These are phyloP conservation scores for Prototheca wickerhamii DNA, from an alignment of 163 green algal species.

Conservation along the genomic window DNA sequence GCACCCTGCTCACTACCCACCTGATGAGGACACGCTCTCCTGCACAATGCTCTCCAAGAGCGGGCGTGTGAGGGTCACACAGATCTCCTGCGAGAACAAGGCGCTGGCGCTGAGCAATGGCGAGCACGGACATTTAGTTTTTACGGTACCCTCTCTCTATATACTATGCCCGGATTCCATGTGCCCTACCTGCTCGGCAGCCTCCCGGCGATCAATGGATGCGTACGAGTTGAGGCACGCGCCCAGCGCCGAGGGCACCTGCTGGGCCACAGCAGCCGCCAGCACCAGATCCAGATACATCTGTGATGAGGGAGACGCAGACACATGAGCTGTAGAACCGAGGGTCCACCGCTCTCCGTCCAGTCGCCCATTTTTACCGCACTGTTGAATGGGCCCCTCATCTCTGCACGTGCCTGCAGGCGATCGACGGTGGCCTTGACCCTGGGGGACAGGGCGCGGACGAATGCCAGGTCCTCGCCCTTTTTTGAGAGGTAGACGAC, in stretches of 20 bases:
- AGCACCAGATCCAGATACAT: conserved; percentile 29
- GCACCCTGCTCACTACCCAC: no score
- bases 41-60: no score
- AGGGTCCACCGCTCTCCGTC: neutral
- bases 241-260: conserved; percentile 31
- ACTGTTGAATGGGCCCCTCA: neutral
- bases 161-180: no score
- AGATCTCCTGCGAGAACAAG: no score
- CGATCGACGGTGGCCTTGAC: conserved; percentile 35
- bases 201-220: conserved; percentile 40
- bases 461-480: conserved; percentile 63
- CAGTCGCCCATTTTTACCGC: neutral
- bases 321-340: neutral
- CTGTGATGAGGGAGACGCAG: neutral
- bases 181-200: conserved; percentile 8
- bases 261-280: conserved; percentile 28
- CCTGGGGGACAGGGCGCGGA: conserved; percentile 59
- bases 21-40: no score
- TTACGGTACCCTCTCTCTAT: no score
- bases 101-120: no score
- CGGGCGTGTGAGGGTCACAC: no score
- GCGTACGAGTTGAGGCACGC: conserved; percentile 75
- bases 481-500: conserved; percentile 39
- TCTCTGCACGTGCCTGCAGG: conserved; percentile 22
- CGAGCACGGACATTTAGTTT: no score